Evolutionary conservation across 2,329 filamentous ascomycete species (phyloP).

Genomic region (Penicillium sp.): DNA sequence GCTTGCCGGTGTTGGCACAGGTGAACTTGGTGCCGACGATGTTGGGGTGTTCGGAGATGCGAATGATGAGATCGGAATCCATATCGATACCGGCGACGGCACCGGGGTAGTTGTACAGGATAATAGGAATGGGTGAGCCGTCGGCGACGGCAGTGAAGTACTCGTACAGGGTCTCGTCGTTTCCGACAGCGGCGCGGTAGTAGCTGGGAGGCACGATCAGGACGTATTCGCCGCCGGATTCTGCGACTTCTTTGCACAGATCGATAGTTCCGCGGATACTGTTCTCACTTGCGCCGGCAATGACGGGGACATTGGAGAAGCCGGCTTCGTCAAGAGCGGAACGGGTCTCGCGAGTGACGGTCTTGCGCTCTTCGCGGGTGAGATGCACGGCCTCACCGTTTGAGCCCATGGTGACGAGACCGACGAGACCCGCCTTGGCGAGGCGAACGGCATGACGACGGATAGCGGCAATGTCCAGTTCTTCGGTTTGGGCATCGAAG

Average conservation of each 20-base stretch:
- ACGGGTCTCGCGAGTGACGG: constrained; percentile 74
- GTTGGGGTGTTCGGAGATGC: constrained; percentile 76
- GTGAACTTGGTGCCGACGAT: constrained; percentile 91
- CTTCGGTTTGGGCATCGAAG: constrained; percentile 80
- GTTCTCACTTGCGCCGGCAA: constrained; percentile 79
- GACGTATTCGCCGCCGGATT: constrained; percentile 76
- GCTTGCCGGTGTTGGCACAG: constrained; percentile 85
- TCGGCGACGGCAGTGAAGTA: constrained; percentile 78
- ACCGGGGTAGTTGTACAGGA: constrained; percentile 90
- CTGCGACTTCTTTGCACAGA: constrained; percentile 66
- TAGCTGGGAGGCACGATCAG: constrained; percentile 81
- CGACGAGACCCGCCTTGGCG: constrained; percentile 74
- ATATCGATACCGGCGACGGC: constrained; percentile 86
- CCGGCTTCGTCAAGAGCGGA: constrained; percentile 81
- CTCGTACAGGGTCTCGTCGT: constrained; percentile 71
- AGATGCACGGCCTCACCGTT: constrained; percentile 90
- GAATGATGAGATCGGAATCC: constrained; percentile 84
- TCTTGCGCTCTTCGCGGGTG: constrained; percentile 72
- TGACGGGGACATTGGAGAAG: constrained; percentile 73
- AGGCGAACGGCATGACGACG: constrained; percentile 80
- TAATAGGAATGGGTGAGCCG: constrained; percentile 71
- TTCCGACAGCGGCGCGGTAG: constrained; percentile 72
- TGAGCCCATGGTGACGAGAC: constrained; percentile 84
- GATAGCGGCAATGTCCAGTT: constrained; percentile 77
- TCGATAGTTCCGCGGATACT: constrained; percentile 80